Base-by-base conservation (phyloP, 441 rosid genomes). In the Melastoma candidum region DNA sequence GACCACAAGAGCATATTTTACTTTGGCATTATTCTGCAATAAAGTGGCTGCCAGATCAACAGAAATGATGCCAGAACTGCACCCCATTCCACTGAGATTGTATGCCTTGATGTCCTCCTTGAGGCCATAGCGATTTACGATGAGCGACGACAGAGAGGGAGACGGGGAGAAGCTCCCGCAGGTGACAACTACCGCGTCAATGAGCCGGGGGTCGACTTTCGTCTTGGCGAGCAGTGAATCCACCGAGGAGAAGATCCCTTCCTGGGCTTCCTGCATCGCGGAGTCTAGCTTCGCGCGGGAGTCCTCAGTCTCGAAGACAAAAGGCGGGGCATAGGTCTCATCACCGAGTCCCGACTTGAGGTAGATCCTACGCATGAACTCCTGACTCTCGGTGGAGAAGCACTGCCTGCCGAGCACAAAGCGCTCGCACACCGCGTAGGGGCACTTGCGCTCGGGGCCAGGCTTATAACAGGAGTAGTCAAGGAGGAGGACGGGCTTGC, bases 291-390 rank as follows among this genome's bases (percentile, higher is more conserved):
- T 61, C 25, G 65, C 65, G 8, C 36, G 48, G 24, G 43, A 14
- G 10, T 55, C 27, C 22, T 11, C 39, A 26, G 29, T 6, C 9
- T 1, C 26, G 48, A 61, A 54, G 14, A 61, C 41, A 12, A 61
- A 61, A 25, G 65, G 54, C 43, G 65, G 65, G 27, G 54, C 65
- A 22, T 61, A 61, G 48, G 65, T 61, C 54, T 61, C 65, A 12
- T 39, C 13, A 29, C 65, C 59, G 7, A 61, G 65, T n/a, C 65
- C 65, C 27, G 65, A 61, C 54, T 61, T 61, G 17, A 24, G 24
- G 47, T 47, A 54, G 32, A 61, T 61, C 43, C 17, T 48, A 12
- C 41, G 53, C 65, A 61, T 61, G 57, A 61, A 61, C 11, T 53
- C 59, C 48, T 25, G 44, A 27, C 65, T 61, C 45, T 61, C 65